Evolutionary conservation across 2,329 filamentous ascomycete species (phyloP).

Genomic region (Epichloe brachyelytri): DNA sequence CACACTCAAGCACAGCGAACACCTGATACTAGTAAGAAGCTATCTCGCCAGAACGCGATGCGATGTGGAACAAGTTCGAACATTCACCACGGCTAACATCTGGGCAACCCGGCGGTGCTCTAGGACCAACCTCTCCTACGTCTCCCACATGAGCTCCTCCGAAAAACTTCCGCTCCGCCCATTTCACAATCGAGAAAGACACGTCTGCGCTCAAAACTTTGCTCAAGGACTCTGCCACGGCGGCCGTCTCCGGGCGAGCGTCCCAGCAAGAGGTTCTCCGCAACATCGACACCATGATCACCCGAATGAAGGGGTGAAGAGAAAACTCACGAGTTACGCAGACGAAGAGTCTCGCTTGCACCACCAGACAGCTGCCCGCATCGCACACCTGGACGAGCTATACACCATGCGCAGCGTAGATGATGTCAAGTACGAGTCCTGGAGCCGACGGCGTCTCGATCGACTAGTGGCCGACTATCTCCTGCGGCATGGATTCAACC

Average conservation of each 20-base stretch:
- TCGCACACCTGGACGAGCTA: constrained; percentile 69
- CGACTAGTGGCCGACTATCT: constrained; percentile 87
- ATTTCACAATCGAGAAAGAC: constrained; percentile 63
- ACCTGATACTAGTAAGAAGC: constrained; percentile 54
- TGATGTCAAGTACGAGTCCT: constrained; percentile 87
- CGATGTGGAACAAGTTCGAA: not conserved
- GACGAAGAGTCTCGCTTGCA: constrained; percentile 72
- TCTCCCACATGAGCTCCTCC: constrained; percentile 81
- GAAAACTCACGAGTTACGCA: constrained; percentile 66
- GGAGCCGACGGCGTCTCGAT: constrained; percentile 72
- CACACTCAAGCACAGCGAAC: constrained; percentile 61
- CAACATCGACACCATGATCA: constrained; percentile 73
- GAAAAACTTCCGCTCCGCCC: constrained; percentile 83
- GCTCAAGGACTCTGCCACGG: constrained; percentile 51
- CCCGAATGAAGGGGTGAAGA: constrained; percentile 74
- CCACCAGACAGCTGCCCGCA: constrained; percentile 59
- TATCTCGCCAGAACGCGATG: not conserved
- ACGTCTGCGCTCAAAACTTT: constrained; percentile 47
- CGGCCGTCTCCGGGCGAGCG: constrained; percentile 49
- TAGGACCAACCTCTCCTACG: constrained; percentile 91
- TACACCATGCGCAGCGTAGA: constrained; percentile 69
- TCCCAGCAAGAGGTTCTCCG: constrained; percentile 60
- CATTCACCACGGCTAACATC: not conserved
- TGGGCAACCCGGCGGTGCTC: no score
- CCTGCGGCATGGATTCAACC: constrained; percentile 67